Evolutionary conservation across 805 yeast species (phyloP).

Genomic region (Martiniozyma abietophila): DNA sequence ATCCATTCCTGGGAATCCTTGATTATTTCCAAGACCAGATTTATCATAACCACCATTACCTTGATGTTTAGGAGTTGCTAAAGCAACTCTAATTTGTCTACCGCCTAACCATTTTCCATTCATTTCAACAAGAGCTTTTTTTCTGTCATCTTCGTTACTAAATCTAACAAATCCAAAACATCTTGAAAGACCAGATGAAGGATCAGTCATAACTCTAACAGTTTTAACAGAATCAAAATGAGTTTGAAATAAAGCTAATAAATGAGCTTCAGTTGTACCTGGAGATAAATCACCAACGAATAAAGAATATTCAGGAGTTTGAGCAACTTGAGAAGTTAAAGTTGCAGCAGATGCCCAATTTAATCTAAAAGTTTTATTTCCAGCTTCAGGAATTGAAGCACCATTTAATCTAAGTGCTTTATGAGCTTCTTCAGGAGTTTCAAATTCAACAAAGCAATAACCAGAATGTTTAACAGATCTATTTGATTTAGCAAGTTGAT

Average conservation of each 20-base stretch:
- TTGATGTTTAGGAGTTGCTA: conserved; percentile 64
- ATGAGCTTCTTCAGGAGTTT: conserved; percentile 57
- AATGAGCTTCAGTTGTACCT: conserved; percentile 70
- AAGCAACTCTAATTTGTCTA: conserved; percentile 64
- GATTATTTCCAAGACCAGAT: not conserved
- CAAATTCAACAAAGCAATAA: conserved; percentile 73
- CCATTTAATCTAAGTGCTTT: conserved; percentile 62
- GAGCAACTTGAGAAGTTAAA: conserved; percentile 57
- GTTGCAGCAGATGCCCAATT: conserved; percentile 87
- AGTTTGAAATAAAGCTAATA: conserved; percentile 61
- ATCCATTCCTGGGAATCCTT: conserved; percentile 1
- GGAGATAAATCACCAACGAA: conserved; percentile 82
- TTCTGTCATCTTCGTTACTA: conserved; percentile 59
- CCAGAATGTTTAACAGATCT: conserved; percentile 36
- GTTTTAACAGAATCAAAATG: conserved; percentile 61
- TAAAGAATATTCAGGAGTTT: conserved; percentile 65
- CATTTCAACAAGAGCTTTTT: conserved; percentile 62
- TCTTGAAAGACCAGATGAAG: conserved; percentile 65
- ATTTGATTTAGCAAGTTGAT: conserved; percentile 22
- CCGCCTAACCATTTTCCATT: conserved; percentile 77
- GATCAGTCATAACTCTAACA: conserved; percentile 81
- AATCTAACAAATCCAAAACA: conserved; percentile 79
- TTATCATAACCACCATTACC: conserved; percentile 12
- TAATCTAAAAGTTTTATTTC: conserved; percentile 55
- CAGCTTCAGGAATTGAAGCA: conserved; percentile 47